These are phyloP conservation scores for Suhomyces kunorum DNA, from an alignment of 1,139 yeast species.

Conservation along the genomic window DNA sequence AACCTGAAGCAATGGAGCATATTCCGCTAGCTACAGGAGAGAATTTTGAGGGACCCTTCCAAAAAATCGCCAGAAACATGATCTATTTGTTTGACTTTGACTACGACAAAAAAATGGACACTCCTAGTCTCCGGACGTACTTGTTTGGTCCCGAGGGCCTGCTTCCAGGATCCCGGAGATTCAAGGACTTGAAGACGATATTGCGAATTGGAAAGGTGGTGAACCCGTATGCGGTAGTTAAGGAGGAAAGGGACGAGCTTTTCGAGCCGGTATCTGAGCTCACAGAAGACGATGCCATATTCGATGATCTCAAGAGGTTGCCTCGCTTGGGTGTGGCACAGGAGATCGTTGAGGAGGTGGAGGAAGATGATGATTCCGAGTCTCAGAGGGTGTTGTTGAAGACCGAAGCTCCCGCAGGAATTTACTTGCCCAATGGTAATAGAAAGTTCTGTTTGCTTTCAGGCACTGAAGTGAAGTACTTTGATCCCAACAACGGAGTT, in stretches of 20 bases:
- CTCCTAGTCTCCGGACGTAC: constrained; percentile 38
- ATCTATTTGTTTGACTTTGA: constrained; percentile 52
- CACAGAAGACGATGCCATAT: constrained; percentile 41
- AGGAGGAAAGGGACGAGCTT: constrained; percentile 39
- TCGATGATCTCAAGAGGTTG: constrained; percentile 54
- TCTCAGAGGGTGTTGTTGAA: constrained; percentile 49
- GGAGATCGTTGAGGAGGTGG: constrained; percentile 46
- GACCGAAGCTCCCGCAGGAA: constrained; percentile 75
- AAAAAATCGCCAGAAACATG: constrained; percentile 53
- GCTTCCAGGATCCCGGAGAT: constrained; percentile 52
- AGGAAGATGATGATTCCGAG: constrained; percentile 43
- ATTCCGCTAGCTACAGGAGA: constrained; percentile 10
- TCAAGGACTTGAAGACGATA: constrained; percentile 57
- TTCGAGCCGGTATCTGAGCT: constrained; percentile 38
- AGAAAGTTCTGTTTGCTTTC: constrained; percentile 74
- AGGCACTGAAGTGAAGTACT: constrained; percentile 77
- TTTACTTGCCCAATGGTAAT: constrained; percentile 68
- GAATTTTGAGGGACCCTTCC: constrained; percentile 66
- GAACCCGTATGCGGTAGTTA: constrained; percentile 42
- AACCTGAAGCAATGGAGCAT: background rate
- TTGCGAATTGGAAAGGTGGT: constrained; percentile 47
- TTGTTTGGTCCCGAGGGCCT: constrained; percentile 64
- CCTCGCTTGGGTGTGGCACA: constrained; percentile 68
- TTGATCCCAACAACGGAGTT: constrained; percentile 83
- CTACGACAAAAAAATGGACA: constrained; percentile 22